Conservation (phyloP, 305 asterid genomes). For the Solanum chacoense region DNA sequence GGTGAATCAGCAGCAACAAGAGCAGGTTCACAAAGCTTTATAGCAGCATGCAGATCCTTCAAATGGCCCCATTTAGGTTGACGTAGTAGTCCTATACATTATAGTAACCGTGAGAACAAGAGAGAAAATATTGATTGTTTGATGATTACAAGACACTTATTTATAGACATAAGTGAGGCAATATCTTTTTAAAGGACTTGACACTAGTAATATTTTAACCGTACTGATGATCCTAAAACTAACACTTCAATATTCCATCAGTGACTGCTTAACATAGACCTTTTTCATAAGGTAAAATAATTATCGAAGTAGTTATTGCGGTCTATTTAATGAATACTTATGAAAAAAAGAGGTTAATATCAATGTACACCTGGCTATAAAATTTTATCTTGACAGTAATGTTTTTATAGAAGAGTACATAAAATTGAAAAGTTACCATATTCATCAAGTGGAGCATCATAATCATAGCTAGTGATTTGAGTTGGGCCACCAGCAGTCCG, state of each 20-base stretch:
- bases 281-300: neutral
- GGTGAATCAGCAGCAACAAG: slow-evolving; percentile 65
- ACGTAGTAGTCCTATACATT: slow-evolving; percentile 59
- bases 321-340: neutral
- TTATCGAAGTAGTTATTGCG: neutral
- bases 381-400: neutral
- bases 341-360: neutral
- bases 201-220: neutral
- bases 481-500: slow-evolving; percentile 94
- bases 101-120: neutral
- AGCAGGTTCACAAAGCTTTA: slow-evolving; percentile 94
- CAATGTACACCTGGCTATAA: neutral
- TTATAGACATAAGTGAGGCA: neutral
- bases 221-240: neutral
- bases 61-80: slow-evolving; percentile 96
- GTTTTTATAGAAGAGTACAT: neutral
- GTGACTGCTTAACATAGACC: neutral
- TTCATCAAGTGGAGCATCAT: slow-evolving; percentile 95
- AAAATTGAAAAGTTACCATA: slow-evolving; percentile 42
- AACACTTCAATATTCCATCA: neutral
- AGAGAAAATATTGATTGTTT: slow-evolving; percentile 2
- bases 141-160: neutral
- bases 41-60: slow-evolving; percentile 82
- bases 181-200: neutral
- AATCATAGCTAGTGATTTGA: slow-evolving; percentile 85